Evolutionary conservation across 352 stramenopile genomes (phyloP).

Genomic region (Pythium guiyangense): DNA sequence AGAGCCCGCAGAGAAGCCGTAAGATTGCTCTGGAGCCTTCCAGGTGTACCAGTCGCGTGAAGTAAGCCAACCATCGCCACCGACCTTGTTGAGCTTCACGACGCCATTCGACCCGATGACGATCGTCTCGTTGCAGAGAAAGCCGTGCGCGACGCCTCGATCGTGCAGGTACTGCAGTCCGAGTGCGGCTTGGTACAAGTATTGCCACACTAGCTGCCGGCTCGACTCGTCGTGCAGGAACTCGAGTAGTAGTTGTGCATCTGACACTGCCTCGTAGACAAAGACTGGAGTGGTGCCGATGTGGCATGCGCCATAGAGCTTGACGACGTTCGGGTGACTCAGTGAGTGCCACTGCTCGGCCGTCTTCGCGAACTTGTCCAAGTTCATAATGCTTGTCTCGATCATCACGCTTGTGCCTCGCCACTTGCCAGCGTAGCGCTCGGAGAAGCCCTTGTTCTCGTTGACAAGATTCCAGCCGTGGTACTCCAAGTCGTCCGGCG

Average conservation of each 20-base stretch:
- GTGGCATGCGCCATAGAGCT: no score
- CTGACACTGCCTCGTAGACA: neutral
- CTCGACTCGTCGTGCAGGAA: constrained; percentile 2
- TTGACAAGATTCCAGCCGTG: neutral
- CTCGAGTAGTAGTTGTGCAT: neutral
- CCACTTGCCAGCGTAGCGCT: no score
- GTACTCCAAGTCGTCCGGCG: neutral
- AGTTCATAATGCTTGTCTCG: no score
- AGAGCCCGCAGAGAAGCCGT: no score
- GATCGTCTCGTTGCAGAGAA: constrained; percentile 10
- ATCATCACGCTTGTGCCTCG: no score
- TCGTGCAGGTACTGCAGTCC: no score
- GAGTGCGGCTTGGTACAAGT: constrained; percentile 22
- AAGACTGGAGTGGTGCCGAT: neutral
- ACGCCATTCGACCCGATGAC: constrained; percentile 3
- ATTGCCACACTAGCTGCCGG: constrained; percentile 5
- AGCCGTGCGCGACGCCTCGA: constrained; percentile 15
- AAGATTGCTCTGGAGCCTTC: no score
- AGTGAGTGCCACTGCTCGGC: neutral
- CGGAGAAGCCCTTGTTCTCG: no score
- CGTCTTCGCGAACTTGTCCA: no score
- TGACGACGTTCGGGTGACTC: constrained; percentile 4
- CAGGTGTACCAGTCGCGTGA: no score
- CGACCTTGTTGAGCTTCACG: constrained; percentile 12
- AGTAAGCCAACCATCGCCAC: no score